Evolutionary conservation across 805 yeast species (phyloP).

Genomic region (Ogataea thermomethanolica): DNA sequence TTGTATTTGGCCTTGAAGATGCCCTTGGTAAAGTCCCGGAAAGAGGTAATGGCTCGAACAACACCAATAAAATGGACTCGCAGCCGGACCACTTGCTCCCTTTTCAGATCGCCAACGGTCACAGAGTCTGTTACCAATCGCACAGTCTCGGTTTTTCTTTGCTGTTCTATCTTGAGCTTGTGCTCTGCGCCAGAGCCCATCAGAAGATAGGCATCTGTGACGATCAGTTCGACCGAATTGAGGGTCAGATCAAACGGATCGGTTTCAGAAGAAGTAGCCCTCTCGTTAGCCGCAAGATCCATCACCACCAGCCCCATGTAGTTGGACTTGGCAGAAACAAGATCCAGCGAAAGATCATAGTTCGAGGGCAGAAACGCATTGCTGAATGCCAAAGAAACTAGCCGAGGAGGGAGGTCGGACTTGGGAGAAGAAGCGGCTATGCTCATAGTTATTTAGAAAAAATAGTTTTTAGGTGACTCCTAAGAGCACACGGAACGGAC

Average conservation of each 20-base stretch:
- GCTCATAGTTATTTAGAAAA: background rate
- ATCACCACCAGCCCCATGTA: slow-evolving; percentile 39
- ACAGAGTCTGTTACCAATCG: slow-evolving; percentile 28
- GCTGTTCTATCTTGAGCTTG: slow-evolving; percentile 26
- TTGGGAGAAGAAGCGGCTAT: slow-evolving; percentile 1
- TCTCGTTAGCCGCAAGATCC: slow-evolving; percentile 29
- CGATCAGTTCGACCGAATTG: slow-evolving; percentile 41
- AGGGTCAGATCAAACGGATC: slow-evolving; percentile 30
- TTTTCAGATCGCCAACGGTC: slow-evolving; percentile 16
- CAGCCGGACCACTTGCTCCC: slow-evolving; percentile 9
- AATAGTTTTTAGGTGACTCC: too few species aligned
- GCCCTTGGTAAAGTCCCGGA: slow-evolving; percentile 57
- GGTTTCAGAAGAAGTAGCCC: slow-evolving; percentile 6
- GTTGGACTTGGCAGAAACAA: slow-evolving; percentile 43
- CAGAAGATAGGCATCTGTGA: slow-evolving; percentile 33
- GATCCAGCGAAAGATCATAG: slow-evolving; percentile 36
- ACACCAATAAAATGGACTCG: slow-evolving; percentile 48
- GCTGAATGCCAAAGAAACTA: slow-evolving; percentile 29
- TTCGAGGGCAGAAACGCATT: slow-evolving; percentile 36
- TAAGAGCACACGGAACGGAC: too few species aligned
- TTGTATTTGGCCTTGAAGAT: slow-evolving; percentile 64
- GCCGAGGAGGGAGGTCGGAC: slow-evolving; percentile 11
- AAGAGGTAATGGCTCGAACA: slow-evolving; percentile 47
- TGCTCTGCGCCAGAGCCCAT: slow-evolving; percentile 13
- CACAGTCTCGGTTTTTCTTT: slow-evolving; percentile 40